Conservation (phyloP, 108 stramenopile species). For the Cylindrotheca closterium region DNA sequence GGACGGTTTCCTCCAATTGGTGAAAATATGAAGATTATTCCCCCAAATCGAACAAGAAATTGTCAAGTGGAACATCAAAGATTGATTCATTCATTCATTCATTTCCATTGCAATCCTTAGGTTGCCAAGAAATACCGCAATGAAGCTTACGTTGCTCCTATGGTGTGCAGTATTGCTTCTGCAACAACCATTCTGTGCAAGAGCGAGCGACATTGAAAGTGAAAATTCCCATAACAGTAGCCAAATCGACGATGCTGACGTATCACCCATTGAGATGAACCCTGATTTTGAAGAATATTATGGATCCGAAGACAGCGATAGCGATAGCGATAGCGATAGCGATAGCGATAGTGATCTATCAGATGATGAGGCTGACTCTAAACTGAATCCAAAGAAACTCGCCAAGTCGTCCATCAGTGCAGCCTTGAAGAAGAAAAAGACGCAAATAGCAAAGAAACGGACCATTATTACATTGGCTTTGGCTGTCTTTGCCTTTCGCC, state of each 20-base stretch:
- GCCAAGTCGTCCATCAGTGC: slow-evolving; percentile 13
- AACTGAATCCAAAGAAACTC: slow-evolving; percentile 9
- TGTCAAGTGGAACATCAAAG: too few relatives aligned
- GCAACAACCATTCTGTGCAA: too few relatives aligned
- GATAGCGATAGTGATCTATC: slow-evolving; percentile 20
- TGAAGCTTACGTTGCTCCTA: too few relatives aligned
- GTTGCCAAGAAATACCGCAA: too few relatives aligned
- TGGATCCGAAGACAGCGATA: slow-evolving; percentile 16
- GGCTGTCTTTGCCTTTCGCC: slow-evolving; percentile 64
- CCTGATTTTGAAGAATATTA: slow-evolving; percentile 56
- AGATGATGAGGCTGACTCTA: slow-evolving; percentile 29
- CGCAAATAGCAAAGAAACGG: slow-evolving; percentile 30
- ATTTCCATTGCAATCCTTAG: too few relatives aligned
- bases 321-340: slow-evolving; percentile 11
- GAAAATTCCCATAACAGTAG: too few relatives aligned
- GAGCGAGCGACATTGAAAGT: too few relatives aligned
- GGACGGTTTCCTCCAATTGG: too few relatives aligned
- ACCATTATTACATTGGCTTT: slow-evolving; percentile 33
- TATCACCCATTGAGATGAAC: slow-evolving; percentile 41
- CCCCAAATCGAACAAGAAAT: too few relatives aligned
- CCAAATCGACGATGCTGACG: neutral
- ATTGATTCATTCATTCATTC: too few relatives aligned
- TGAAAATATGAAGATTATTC: too few relatives aligned
- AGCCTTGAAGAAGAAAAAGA: slow-evolving; percentile 15
- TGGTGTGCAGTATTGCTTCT: neutral